phyloP scores from a whole-genome alignment of 306 rosid species.

The Cucurbita pepo region DNA sequence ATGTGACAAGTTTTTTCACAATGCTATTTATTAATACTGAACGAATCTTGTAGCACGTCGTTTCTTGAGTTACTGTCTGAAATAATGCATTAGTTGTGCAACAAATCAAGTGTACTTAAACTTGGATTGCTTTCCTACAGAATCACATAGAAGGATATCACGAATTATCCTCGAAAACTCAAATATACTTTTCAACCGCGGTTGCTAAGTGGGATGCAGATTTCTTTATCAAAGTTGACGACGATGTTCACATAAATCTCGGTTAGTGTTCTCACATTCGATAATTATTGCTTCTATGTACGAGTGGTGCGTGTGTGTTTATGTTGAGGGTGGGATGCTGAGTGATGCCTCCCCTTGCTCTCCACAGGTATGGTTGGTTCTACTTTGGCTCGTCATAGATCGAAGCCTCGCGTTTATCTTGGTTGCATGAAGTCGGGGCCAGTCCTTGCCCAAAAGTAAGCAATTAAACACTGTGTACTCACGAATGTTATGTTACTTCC shows the following conservation, averaged over 20 bases:
- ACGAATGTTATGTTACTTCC: neutral
- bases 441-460: slow-evolving; percentile 44
- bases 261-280: slow-evolving; percentile 17
- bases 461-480: neutral
- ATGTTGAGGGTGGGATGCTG: neutral
- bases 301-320: neutral
- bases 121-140: slow-evolving; percentile 16
- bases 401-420: slow-evolving; percentile 38
- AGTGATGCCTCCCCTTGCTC: neutral
- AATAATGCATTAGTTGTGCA: neutral
- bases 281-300: neutral
- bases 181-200: slow-evolving; percentile 34
- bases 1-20: neutral
- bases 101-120: neutral
- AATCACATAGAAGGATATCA: slow-evolving; percentile 48
- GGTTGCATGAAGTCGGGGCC: slow-evolving; percentile 66
- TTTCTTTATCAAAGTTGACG: slow-evolving; percentile 49
- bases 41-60: neutral
- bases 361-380: slow-evolving; percentile 48
- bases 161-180: slow-evolving; percentile 45
- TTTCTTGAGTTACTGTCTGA: neutral
- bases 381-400: slow-evolving; percentile 41
- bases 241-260: slow-evolving; percentile 47
- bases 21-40: neutral
- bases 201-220: slow-evolving; percentile 52